Conservation (phyloP, 176 grass and related monocot species). For the Ensete glaucum region DNA sequence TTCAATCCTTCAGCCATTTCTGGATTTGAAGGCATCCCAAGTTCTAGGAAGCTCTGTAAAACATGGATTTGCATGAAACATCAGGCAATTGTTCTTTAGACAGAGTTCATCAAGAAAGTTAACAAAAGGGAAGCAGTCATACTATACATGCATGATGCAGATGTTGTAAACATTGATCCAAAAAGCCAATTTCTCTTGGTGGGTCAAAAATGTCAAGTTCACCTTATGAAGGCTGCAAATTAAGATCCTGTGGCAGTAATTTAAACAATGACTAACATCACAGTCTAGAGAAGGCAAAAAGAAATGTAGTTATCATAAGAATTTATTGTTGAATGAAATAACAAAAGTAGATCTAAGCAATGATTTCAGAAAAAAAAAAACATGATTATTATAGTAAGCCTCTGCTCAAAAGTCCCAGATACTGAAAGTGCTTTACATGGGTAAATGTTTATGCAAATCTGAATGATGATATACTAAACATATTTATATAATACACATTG, state of each 20-base stretch:
- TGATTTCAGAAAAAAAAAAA: no score
- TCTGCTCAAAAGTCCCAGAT: no score
- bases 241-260: conserved; percentile 33
- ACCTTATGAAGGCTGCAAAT: conserved; percentile 51
- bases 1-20: conserved; percentile 52
- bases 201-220: conserved; percentile 44
- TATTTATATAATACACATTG: no score
- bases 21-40: conserved; percentile 64
- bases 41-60: conserved; percentile 65
- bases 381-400: no score
- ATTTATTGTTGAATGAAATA: not conserved
- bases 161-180: conserved; percentile 92
- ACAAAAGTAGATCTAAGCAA: no score
- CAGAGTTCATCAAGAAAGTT: not conserved
- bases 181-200: conserved; percentile 76
- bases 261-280: not conserved
- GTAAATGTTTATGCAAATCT: not conserved
- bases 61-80: not conserved
- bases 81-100: not conserved
- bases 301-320: not conserved
- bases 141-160: conserved; percentile 86
- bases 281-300: not conserved
- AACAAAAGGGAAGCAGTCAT: conserved; percentile 4
- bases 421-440: no score
- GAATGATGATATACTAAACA: not conserved